Conservation (phyloP, 108 stramenopile species). For the Cylindrotheca fusiformis region DNA sequence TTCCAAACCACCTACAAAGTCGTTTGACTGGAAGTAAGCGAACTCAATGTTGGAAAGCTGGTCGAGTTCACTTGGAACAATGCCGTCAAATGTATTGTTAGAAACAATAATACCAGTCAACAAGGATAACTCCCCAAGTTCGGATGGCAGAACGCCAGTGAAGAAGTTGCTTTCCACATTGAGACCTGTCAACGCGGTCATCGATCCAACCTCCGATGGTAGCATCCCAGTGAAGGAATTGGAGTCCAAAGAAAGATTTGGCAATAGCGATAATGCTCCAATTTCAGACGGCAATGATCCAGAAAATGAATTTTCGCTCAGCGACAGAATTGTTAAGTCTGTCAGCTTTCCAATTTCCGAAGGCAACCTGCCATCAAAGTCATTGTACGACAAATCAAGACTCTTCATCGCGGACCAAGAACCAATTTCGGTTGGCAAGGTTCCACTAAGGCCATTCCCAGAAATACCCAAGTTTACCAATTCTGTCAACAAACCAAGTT, state of each 20-base stretch:
- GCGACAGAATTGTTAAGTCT: conserved; percentile 26
- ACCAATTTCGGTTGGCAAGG: conserved; percentile 24
- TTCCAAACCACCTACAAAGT: too few relatives aligned
- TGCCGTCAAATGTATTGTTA: conserved; percentile 2
- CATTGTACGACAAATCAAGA: not conserved
- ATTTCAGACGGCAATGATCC: conserved; percentile 36
- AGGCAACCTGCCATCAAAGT: not conserved
- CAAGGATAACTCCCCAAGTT: conserved; percentile 1
- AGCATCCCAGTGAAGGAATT: conserved; percentile 2
- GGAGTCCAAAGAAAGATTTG: not conserved
- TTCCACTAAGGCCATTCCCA: conserved; percentile 33
- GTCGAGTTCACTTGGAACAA: conserved; percentile 4
- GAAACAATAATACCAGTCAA: not conserved
- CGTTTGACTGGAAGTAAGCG: too few relatives aligned
- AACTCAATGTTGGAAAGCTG: too few relatives aligned
- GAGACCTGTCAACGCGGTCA: not conserved
- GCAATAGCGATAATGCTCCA: not conserved
- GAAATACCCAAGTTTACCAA: conserved; percentile 33
- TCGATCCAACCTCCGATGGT: not conserved
- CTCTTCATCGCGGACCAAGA: not conserved
- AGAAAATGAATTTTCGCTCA: conserved; percentile 35
- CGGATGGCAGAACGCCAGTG: conserved; percentile 6
- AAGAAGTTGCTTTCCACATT: too few relatives aligned
- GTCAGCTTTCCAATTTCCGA: not conserved
- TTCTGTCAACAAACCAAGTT: conserved; percentile 30